These are phyloP conservation scores for Kodamaea arcana DNA, from an alignment of 1,139 yeast species.

Conservation along the genomic window DNA sequence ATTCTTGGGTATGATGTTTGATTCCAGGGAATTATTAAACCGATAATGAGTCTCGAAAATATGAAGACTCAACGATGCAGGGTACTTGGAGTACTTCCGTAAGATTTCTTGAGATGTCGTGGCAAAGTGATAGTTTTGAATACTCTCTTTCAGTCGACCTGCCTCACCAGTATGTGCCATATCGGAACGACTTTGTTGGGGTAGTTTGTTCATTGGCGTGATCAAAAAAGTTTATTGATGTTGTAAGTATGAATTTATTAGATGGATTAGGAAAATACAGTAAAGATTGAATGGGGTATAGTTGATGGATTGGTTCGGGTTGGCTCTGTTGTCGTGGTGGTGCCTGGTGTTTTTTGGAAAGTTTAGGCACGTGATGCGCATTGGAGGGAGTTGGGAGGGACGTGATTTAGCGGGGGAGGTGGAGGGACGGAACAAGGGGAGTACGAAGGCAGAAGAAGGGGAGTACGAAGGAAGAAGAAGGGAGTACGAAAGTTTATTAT, in stretches of 20 bases:
- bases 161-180: conserved; percentile 32
- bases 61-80: conserved; percentile 83
- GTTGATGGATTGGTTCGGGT: not conserved
- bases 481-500: too few relatives aligned
- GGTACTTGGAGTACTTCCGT: conserved; percentile 69
- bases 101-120: conserved; percentile 74
- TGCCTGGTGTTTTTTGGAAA: not conserved
- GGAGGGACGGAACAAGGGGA: too few relatives aligned
- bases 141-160: conserved; percentile 29
- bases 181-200: conserved; percentile 1
- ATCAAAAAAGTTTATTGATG: too few relatives aligned
- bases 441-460: too few relatives aligned
- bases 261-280: too few relatives aligned
- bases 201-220: conserved; percentile 1
- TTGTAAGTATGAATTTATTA: too few relatives aligned
- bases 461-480: too few relatives aligned
- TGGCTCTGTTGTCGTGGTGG: not conserved
- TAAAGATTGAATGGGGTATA: too few relatives aligned
- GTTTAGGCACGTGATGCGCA: not conserved
- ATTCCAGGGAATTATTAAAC: conserved; percentile 64
- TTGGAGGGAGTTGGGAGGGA: too few relatives aligned
- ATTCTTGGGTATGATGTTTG: conserved; percentile 75
- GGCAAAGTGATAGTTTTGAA: conserved; percentile 51
- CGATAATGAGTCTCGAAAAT: conserved; percentile 87
- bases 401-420: too few relatives aligned